Evolutionary conservation across 805 yeast genomes (phyloP), one percentile per base, ranked within the genome.

Genomic region (Kazachstania psychrophila): DNA sequence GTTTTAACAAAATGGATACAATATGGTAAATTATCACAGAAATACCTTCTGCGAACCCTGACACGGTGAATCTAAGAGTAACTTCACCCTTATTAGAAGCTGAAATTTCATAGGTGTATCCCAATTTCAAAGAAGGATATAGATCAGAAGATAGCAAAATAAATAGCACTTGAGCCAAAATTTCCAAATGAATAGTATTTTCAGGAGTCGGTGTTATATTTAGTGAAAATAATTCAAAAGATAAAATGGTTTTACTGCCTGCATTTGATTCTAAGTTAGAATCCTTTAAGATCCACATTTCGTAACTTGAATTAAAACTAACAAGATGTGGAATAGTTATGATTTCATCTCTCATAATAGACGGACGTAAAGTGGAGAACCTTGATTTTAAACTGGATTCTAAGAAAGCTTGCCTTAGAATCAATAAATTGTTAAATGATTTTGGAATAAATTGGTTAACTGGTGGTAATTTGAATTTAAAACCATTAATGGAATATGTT

Each of bases 11-110:
- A 20, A 58, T 62, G 2, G 40, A 38, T 4, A 67, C 37, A 0
- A 77, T 53, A 1, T 46, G 38, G 4, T 45, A 37, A 4, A 74
- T 37, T 2, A 75, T 53, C 3, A 42, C 40, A 3, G 41, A 35
- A 4, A 71, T 56, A 1, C 73, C 69, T 20, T 56, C 55, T 0
- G 53, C 47, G n/a, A 70, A 69, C 0, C 92, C 89, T 19, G 70
- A 58, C 1, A 76, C 51, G 3, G 69, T 69, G n/a, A 80, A 46
- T 0, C 69, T 55, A 6, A 81, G 49, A 6, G 78, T 70, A 1
- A 69, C 65, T 35, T 69, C 73, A 4, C 82, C 78, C 43, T 70
- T 71, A 11, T 62, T 41, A 3, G 79, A 73, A 0, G 85, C 72
- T 25, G 56, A 61, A 0, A 80, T 42, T 14, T 72, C 76, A 72